Evolutionary conservation across 2,329 filamentous ascomycete species (phyloP).

Genomic region (Fusarium illudens): DNA sequence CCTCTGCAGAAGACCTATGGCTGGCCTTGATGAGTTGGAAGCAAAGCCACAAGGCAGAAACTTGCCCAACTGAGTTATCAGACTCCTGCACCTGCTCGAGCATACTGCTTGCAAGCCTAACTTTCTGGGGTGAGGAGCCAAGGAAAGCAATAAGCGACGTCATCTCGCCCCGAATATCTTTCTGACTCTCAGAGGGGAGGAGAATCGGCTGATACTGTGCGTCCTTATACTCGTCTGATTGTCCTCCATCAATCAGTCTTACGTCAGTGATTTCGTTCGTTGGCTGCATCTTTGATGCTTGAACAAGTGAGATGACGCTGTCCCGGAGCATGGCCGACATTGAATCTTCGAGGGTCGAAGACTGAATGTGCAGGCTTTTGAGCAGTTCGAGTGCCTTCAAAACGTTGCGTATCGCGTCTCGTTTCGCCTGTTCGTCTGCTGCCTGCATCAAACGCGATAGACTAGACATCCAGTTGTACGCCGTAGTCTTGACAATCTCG

Average conservation of each 20-base stretch:
- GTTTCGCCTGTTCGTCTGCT: conserved; percentile 81
- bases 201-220: conserved; percentile 67
- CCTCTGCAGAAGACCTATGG: conserved; percentile 58
- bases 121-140: conserved; percentile 65
- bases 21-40: conserved; percentile 73
- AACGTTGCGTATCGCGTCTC: conserved; percentile 77
- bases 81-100: conserved; percentile 69
- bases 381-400: conserved; percentile 75
- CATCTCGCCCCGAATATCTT: conserved; percentile 66
- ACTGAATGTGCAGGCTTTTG: conserved; percentile 68
- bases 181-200: conserved; percentile 71
- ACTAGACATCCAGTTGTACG: conserved; percentile 83
- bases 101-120: conserved; percentile 71
- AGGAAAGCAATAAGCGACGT: conserved; percentile 64
- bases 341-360: conserved; percentile 71
- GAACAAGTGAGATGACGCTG: conserved; percentile 64
- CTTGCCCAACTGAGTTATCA: conserved; percentile 60
- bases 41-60: conserved; percentile 83
- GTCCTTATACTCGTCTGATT: conserved; percentile 17
- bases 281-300: conserved; percentile 31
- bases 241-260: conserved; percentile 39
- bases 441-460: conserved; percentile 85
- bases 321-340: conserved; percentile 77
- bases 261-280: conserved; percentile 35
- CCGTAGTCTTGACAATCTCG: conserved; percentile 71